Evolutionary conservation across 768 basidiomycete genomes (phyloP).

Genomic region (Cubamyces lactineus): DNA sequence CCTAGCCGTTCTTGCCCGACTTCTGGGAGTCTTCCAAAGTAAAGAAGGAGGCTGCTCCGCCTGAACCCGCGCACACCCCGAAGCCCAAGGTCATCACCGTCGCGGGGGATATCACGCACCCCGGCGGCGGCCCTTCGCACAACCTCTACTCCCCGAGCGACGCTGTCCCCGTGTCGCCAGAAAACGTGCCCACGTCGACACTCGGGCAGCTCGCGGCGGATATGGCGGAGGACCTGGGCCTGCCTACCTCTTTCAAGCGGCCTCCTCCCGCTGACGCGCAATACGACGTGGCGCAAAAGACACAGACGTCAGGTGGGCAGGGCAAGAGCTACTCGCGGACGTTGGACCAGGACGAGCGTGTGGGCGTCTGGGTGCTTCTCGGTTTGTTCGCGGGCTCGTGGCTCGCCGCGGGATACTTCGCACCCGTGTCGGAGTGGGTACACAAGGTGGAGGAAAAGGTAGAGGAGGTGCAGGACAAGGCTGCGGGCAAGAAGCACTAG

Average conservation of each 20-base stretch:
- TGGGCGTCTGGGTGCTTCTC: conserved; percentile 51
- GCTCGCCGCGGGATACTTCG: conserved; percentile 43
- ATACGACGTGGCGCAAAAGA: conserved; percentile 31
- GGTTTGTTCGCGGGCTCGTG: conserved; percentile 55
- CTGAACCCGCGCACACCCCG: conserved; percentile 30
- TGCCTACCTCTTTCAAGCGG: conserved; percentile 39
- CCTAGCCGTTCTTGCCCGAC: conserved; percentile 64
- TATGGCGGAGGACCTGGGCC: conserved; percentile 41
- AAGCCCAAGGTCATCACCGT: conserved; percentile 56
- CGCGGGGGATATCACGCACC: conserved; percentile 49
- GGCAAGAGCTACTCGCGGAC: conserved; percentile 34
- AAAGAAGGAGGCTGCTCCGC: conserved; percentile 34
- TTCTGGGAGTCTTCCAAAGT: conserved; percentile 56
- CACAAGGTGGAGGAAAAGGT: conserved; percentile 21
- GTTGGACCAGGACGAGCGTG: conserved; percentile 48
- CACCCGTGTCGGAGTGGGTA: conserved; percentile 28
- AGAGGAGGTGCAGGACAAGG: conserved; percentile 13
- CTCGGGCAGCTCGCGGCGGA: conserved; percentile 37
- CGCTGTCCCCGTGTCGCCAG: conserved; percentile 23
- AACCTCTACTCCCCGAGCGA: conserved; percentile 37
- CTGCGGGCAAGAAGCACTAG: conserved; percentile 17
- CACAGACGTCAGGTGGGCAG: conserved; percentile 28
- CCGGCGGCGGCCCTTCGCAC: conserved; percentile 51
- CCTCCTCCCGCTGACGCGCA: conserved; percentile 8
- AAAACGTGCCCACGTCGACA: conserved; percentile 4